Conservation (phyloP, 805 yeast species). For the Saturnispora hagleri region DNA sequence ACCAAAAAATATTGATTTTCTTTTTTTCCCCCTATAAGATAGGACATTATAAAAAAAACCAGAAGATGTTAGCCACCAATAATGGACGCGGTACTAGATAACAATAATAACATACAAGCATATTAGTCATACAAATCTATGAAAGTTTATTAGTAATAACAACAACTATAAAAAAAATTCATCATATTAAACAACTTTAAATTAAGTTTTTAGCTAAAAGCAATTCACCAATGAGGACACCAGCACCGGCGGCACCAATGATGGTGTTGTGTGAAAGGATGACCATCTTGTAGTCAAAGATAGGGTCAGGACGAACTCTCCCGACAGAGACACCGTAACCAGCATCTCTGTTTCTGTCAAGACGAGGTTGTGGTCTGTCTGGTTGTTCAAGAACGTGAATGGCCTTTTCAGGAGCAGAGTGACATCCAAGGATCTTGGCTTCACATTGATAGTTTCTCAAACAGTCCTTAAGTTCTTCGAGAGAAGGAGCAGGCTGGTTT, state of each 20-base stretch:
- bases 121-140: neutral
- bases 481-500: constrained; percentile 73
- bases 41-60: neutral
- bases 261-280: constrained; percentile 95
- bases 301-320: constrained; percentile 86
- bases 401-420: constrained; percentile 87
- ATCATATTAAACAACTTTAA: constrained; percentile 25
- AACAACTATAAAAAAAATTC: neutral
- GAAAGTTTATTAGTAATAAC: neutral
- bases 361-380: constrained; percentile 96
- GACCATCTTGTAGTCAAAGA: constrained; percentile 91
- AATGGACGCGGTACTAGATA: neutral
- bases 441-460: constrained; percentile 73
- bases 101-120: neutral
- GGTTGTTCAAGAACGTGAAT: constrained; percentile 85
- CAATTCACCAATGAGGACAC: constrained; percentile 89
- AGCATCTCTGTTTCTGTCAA: constrained; percentile 89
- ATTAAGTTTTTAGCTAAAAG: constrained; percentile 68
- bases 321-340: constrained; percentile 96
- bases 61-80: too few relatives aligned
- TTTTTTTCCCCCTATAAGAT: neutral
- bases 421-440: constrained; percentile 70
- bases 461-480: constrained; percentile 66
- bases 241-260: constrained; percentile 98
- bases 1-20: neutral